Percentiles rank a stretch among this genome's conserved stretches.
Conservation (phyloP, 2,329 filamentous ascomycete species). For the Pseudomassariella vexata region DNA sequence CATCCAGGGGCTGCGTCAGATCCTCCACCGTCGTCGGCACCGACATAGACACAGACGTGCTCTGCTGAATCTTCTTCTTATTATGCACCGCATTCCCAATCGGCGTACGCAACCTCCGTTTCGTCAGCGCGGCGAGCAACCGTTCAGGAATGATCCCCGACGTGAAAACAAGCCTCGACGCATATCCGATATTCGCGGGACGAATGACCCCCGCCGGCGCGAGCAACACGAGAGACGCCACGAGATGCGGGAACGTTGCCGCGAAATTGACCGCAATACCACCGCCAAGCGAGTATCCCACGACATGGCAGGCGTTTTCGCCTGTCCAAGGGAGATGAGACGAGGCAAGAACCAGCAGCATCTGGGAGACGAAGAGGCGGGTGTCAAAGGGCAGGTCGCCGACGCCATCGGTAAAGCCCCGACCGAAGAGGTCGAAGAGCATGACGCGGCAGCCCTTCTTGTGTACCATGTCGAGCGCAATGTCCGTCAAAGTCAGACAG, state of each 20-base stretch:
- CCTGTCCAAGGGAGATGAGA: conserved; percentile 66
- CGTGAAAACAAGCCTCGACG: conserved; percentile 46
- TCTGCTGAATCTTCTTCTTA: conserved; percentile 16
- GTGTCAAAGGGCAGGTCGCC: conserved; percentile 64
- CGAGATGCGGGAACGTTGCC: conserved; percentile 62
- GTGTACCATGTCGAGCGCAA: conserved; percentile 64
- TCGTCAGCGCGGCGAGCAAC: conserved; percentile 42
- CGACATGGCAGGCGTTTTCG: conserved; percentile 51
- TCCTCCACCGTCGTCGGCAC: conserved; percentile 11
- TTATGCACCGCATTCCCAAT: conserved; percentile 38
- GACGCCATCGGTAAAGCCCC: conserved; percentile 61
- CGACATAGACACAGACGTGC: too few species aligned
- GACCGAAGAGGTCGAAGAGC: conserved; percentile 69
- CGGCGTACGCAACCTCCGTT: conserved; percentile 41
- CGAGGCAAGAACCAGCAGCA: conserved; percentile 64
- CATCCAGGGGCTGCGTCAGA: conserved; percentile 8
- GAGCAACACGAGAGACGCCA: conserved; percentile 67
- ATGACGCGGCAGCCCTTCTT: conserved; percentile 71
- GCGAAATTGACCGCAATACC: conserved; percentile 72
- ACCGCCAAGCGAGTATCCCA: conserved; percentile 80
- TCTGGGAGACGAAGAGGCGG: conserved; percentile 67
- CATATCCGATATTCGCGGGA: conserved; percentile 42
- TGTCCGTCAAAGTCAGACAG: conserved; percentile 62
- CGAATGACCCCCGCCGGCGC: conserved; percentile 73
- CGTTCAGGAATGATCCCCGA: conserved; percentile 48